Evolutionary conservation across 2,329 filamentous ascomycete genomes (phyloP).

Genomic region (Onygena corvina): DNA sequence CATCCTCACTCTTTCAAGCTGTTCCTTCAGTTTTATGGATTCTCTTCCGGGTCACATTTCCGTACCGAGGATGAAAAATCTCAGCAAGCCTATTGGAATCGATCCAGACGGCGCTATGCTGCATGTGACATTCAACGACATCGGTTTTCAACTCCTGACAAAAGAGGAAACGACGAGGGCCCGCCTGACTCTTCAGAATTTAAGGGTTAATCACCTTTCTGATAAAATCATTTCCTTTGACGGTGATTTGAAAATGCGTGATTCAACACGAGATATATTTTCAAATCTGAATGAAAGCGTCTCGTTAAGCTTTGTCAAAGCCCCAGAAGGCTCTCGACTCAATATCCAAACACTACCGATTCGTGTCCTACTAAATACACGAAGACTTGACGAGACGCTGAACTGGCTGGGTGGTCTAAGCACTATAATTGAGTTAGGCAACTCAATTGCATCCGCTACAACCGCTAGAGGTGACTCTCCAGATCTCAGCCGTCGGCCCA

Average conservation of each 20-base stretch:
- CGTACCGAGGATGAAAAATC: neutral
- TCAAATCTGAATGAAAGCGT: constrained; percentile 31
- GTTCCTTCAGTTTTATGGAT: constrained; percentile 30
- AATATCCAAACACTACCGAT: constrained; percentile 67
- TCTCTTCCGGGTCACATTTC: constrained; percentile 24
- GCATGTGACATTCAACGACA: constrained; percentile 20
- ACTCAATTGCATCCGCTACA: constrained; percentile 66
- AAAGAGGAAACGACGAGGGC: constrained; percentile 19
- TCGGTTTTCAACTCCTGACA: constrained; percentile 20
- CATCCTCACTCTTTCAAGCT: constrained; percentile 21
- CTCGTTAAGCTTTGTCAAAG: constrained; percentile 26
- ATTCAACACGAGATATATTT: constrained; percentile 33
- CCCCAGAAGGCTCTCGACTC: constrained; percentile 29
- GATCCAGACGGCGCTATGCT: constrained; percentile 26
- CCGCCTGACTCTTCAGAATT: constrained; percentile 29
- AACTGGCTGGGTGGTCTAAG: constrained; percentile 84
- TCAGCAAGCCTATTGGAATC: neutral
- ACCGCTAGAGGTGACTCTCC: constrained; percentile 34
- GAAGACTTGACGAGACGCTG: constrained; percentile 72
- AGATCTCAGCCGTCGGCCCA: constrained; percentile 25
- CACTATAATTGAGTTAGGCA: constrained; percentile 77
- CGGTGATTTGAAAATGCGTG: constrained; percentile 35
- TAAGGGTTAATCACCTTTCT: constrained; percentile 38
- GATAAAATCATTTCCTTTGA: constrained; percentile 44
- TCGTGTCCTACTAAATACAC: constrained; percentile 62